These are phyloP conservation scores for Articulospora tetracladia DNA, from an alignment of 495 filamentous ascomycete genomes.

Conservation along the genomic window DNA sequence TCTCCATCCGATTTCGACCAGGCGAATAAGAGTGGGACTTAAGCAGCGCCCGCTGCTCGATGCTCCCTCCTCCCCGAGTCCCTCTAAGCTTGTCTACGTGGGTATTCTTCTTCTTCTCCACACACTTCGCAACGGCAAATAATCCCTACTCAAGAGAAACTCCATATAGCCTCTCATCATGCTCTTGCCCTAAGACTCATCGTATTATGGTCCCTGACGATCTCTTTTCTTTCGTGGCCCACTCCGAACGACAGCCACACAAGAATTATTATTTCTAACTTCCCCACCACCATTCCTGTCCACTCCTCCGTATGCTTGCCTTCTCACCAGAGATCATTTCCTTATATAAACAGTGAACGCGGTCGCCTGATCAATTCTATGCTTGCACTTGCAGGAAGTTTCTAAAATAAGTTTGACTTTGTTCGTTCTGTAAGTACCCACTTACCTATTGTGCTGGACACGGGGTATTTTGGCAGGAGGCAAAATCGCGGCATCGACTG, in stretches of 20 bases:
- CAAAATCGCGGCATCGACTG: neutral
- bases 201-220: slow-evolving; percentile 17
- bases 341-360: neutral
- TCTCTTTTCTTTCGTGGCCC: slow-evolving; percentile 6
- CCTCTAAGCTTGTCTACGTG: no score
- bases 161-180: neutral
- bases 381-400: neutral
- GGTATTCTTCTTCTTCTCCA: neutral
- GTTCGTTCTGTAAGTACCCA: neutral
- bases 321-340: neutral
- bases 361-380: neutral
- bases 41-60: no score
- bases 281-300: neutral
- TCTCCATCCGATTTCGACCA: neutral
- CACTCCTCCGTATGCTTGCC: neutral
- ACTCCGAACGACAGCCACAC: slow-evolving; percentile 5
- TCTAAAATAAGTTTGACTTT: neutral
- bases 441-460: neutral
- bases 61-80: no score
- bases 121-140: neutral
- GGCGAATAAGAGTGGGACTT: neutral
- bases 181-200: neutral
- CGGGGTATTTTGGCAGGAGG: neutral
- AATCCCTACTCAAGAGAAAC: neutral
- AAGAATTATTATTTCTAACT: neutral